These are phyloP conservation scores for Dalbergia oliveri DNA, from an alignment of 306 rosid species.

Conservation along the genomic window DNA sequence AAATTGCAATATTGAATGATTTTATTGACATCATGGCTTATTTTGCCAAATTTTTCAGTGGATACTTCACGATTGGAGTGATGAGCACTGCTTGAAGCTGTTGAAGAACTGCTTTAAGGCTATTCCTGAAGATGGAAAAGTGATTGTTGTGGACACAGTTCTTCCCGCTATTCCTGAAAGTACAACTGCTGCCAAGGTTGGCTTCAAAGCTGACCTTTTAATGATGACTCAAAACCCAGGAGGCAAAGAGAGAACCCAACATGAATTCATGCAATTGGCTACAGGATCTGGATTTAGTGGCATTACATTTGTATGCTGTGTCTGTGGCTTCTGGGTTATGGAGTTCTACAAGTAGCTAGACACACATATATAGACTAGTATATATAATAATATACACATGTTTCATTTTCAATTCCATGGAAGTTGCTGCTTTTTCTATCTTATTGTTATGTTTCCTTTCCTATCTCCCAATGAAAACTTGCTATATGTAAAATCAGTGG, in stretches of 20 bases:
- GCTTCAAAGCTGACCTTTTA: neutral
- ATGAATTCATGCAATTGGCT: constrained; percentile 40
- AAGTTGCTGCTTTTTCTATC: no score
- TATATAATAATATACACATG: neutral
- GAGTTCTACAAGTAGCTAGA: constrained; percentile 39
- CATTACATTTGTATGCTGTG: constrained; percentile 18
- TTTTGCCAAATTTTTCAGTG: constrained; percentile 42
- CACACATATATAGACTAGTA: neutral
- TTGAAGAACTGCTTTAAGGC: constrained; percentile 32
- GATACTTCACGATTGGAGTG: constrained; percentile 48
- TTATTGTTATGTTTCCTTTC: no score
- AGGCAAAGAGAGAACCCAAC: constrained; percentile 36
- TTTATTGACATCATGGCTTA: neutral
- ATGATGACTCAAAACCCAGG: constrained; percentile 39
- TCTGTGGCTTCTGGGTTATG: constrained; percentile 31
- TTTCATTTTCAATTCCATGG: no score
- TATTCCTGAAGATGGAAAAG: constrained; percentile 38
- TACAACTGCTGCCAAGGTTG: neutral
- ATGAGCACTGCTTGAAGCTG: constrained; percentile 33
- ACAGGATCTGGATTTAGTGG: constrained; percentile 30
- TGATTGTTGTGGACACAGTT: constrained; percentile 18
- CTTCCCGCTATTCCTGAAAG: neutral
- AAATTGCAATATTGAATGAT: neutral
- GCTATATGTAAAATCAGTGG: no score
- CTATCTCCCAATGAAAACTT: no score